Evolutionary conservation across 2,329 filamentous ascomycete species (phyloP).

Genomic region (Aspergillus felis): DNA sequence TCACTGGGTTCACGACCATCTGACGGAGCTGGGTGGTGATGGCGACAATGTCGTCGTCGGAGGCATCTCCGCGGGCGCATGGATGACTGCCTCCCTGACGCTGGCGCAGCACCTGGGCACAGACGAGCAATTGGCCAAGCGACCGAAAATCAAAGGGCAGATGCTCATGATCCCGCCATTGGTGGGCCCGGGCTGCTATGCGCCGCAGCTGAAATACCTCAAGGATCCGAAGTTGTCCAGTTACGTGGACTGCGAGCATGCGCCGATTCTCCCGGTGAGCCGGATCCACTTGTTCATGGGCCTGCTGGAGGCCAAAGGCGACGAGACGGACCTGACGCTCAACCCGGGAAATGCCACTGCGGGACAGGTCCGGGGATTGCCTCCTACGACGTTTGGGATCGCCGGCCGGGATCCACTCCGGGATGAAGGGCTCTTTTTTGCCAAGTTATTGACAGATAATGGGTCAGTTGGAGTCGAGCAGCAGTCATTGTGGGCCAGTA

Average conservation of each 20-base stretch:
- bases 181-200: conserved; percentile 35
- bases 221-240: conserved; percentile 42
- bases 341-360: conserved; percentile 37
- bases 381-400: conserved; percentile 44
- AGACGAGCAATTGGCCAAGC: conserved; percentile 12
- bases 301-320: conserved; percentile 20
- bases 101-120: conserved; percentile 36
- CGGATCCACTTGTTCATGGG: conserved; percentile 32
- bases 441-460: conserved; percentile 41
- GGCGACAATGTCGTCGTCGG: conserved; percentile 42
- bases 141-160: conserved; percentile 45
- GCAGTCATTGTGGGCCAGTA: too few relatives aligned
- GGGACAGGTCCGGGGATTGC: conserved; percentile 38
- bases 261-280: conserved; percentile 47
- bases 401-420: conserved; percentile 47
- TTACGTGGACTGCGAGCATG: conserved; percentile 44
- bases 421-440: conserved; percentile 50
- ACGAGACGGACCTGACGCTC: conserved; percentile 32
- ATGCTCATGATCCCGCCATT: conserved; percentile 50
- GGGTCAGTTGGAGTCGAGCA: conserved; percentile 30
- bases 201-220: conserved; percentile 32
- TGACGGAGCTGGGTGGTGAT: conserved; percentile 38
- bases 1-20: conserved; percentile 50
- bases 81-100: conserved; percentile 42
- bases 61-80: conserved; percentile 48